These are phyloP conservation scores for Protea cynaroides DNA, from an alignment of 164 flowering plant genomes.

Conservation along the genomic window DNA sequence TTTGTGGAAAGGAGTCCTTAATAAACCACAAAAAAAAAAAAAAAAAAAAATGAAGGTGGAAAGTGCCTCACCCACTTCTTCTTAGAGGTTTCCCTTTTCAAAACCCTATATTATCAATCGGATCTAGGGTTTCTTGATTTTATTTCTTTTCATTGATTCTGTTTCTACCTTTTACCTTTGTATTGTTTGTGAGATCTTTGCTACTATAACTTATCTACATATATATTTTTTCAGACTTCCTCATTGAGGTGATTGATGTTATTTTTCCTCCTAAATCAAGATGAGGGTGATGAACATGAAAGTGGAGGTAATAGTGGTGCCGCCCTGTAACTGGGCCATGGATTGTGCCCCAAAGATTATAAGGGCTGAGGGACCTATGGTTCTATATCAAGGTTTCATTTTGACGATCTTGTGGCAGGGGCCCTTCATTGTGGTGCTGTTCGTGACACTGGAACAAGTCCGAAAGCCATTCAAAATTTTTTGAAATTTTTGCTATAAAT, in stretches of 20 bases:
- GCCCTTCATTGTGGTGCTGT: conserved; percentile 81
- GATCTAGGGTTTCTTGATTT: too few species aligned
- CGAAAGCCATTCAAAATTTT: conserved; percentile 74
- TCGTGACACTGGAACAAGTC: conserved; percentile 86
- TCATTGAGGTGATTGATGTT: too few species aligned
- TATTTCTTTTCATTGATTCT: too few species aligned
- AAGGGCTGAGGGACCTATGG: conserved; percentile 69
- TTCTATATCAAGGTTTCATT: conserved; percentile 80
- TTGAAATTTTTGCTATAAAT: conserved; percentile 3
- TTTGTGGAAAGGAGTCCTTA: neutral
- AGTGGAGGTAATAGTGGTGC: conserved; percentile 48
- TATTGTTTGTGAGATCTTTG: too few species aligned
- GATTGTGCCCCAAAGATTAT: conserved; percentile 83
- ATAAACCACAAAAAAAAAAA: neutral
- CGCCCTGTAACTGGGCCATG: conserved; percentile 72
- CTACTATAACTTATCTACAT: too few species aligned
- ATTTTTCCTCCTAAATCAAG: too few species aligned
- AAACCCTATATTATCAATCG: too few species aligned
- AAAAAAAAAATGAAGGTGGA: too few species aligned
- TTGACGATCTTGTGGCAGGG: conserved; percentile 89
- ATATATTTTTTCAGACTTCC: too few species aligned
- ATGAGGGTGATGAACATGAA: conserved; percentile 94
- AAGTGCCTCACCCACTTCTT: too few species aligned
- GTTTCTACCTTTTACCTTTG: too few species aligned
- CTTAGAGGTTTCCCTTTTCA: too few species aligned